Conservation (phyloP, 148 eudicot species). For the Persicaria maculosa region DNA sequence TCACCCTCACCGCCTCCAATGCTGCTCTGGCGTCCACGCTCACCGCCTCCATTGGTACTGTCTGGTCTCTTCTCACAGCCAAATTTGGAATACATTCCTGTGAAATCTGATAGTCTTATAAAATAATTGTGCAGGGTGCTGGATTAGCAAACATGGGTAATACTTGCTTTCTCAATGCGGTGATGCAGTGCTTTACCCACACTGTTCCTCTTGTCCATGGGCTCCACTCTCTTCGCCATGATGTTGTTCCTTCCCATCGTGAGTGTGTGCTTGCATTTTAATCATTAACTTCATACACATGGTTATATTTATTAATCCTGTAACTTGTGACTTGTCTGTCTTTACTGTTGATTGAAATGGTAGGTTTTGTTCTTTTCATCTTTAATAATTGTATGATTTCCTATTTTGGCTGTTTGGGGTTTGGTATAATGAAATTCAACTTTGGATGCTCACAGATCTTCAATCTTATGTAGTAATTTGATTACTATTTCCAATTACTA, state of each 20-base stretch:
- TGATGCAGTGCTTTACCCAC: slow-evolving; percentile 77
- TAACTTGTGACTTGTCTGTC: background rate
- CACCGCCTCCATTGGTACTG: background rate
- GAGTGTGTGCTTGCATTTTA: slow-evolving; percentile 13
- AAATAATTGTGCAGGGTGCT: slow-evolving; percentile 35
- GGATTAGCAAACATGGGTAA: slow-evolving; percentile 59
- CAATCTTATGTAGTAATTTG: background rate
- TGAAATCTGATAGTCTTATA: background rate
- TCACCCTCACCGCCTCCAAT: background rate
- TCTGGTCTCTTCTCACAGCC: background rate
- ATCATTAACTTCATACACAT: background rate
- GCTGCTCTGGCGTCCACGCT: background rate
- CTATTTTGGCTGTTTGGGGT: too few species aligned
- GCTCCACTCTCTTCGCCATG: slow-evolving; percentile 27
- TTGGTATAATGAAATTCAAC: too few species aligned
- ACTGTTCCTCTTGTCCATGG: slow-evolving; percentile 71
- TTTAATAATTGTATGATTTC: background rate
- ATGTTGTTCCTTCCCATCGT: slow-evolving; percentile 43
- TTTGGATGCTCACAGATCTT: background rate
- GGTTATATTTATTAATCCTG: too few species aligned
- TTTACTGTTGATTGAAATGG: background rate
- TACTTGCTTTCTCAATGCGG: slow-evolving; percentile 66
- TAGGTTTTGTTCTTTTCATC: background rate
- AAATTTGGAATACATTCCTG: background rate
- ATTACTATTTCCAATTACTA: too few species aligned